phyloP scores from a whole-genome alignment of 768 basidiomycete species.

The Mycena polygramma region DNA sequence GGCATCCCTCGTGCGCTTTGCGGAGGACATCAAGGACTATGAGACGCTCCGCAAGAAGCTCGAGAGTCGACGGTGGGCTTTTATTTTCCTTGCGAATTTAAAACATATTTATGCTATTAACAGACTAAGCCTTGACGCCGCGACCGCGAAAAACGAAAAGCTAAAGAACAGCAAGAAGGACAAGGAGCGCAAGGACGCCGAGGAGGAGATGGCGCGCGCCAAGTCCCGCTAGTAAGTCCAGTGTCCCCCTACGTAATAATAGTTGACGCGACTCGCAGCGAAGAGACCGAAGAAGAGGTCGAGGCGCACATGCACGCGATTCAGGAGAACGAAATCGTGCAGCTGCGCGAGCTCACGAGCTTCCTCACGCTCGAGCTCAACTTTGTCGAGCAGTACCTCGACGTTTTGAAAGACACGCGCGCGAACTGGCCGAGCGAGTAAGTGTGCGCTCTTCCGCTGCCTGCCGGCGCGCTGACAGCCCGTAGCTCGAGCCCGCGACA shows the following conservation, averaged over 20 bases:
- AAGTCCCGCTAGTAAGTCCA: conserved; percentile 78
- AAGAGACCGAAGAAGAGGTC: conserved; percentile 89
- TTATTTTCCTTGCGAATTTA: neutral
- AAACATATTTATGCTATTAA: conserved; percentile 6
- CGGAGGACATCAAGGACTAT: conserved; percentile 87
- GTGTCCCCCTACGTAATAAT: neutral
- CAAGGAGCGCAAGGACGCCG: conserved; percentile 82
- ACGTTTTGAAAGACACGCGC: conserved; percentile 79
- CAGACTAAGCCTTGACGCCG: conserved; percentile 85
- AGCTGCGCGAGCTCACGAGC: conserved; percentile 76
- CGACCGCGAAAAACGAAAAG: conserved; percentile 77
- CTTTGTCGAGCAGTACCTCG: conserved; percentile 79
- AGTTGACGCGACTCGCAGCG: conserved; percentile 57
- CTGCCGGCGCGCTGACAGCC: conserved; percentile 3
- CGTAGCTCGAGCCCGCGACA: conserved; percentile 47
- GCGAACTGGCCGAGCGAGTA: conserved; percentile 77
- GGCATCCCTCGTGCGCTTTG: conserved; percentile 71
- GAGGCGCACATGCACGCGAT: conserved; percentile 84
- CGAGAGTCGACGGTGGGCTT: conserved; percentile 79
- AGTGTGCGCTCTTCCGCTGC: conserved; percentile 40
- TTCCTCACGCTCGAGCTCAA: conserved; percentile 83
- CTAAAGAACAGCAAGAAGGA: conserved; percentile 82
- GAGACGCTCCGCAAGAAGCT: conserved; percentile 86
- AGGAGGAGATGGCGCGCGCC: conserved; percentile 83
- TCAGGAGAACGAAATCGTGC: conserved; percentile 81